These are phyloP conservation scores for Phytophthora pinifolia DNA, from an alignment of 352 stramenopile species.

Conservation along the genomic window DNA sequence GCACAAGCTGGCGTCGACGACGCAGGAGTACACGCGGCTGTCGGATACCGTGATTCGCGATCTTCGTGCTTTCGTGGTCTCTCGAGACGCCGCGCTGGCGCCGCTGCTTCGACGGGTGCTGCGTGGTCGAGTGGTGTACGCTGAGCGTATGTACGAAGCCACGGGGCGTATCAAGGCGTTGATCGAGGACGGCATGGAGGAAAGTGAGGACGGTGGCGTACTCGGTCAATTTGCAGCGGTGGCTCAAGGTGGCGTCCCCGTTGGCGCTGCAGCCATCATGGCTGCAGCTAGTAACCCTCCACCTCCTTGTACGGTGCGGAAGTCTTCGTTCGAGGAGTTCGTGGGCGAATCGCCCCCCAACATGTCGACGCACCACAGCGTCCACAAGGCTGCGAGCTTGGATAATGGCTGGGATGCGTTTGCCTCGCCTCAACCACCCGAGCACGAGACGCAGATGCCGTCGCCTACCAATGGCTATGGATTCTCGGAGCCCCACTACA, in stretches of 20 bases:
- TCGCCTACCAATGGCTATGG: slow-evolving; percentile 18
- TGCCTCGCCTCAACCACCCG: slow-evolving; percentile 14
- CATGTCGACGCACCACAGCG: slow-evolving; percentile 4
- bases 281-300: slow-evolving; percentile 6
- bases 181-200: slow-evolving; percentile 37
- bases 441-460: slow-evolving; percentile 24
- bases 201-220: slow-evolving; percentile 37
- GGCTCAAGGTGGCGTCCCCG: slow-evolving; percentile 22
- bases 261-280: slow-evolving; percentile 19
- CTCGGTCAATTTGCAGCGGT: slow-evolving; percentile 50
- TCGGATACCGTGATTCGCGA: slow-evolving; percentile 63
- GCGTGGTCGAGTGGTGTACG: slow-evolving; percentile 68
- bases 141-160: slow-evolving; percentile 49
- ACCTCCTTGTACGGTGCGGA: slow-evolving; percentile 35
- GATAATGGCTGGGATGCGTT: slow-evolving; percentile 20
- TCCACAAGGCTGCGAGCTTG: slow-evolving; percentile 17
- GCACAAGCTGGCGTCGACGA: slow-evolving; percentile 70
- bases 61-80: slow-evolving; percentile 60
- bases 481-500: slow-evolving; percentile 23
- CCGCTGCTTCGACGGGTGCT: slow-evolving; percentile 68
- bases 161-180: slow-evolving; percentile 55
- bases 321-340: slow-evolving; percentile 68
- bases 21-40: slow-evolving; percentile 63
- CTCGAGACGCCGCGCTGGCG: slow-evolving; percentile 57
- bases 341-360: slow-evolving; percentile 40